A percentile compares a stretch with the other conserved stretches of the same genome.
Evolutionary conservation across 2,329 filamentous ascomycete genomes (phyloP).

Genomic region (Trichoderma sp.): DNA sequence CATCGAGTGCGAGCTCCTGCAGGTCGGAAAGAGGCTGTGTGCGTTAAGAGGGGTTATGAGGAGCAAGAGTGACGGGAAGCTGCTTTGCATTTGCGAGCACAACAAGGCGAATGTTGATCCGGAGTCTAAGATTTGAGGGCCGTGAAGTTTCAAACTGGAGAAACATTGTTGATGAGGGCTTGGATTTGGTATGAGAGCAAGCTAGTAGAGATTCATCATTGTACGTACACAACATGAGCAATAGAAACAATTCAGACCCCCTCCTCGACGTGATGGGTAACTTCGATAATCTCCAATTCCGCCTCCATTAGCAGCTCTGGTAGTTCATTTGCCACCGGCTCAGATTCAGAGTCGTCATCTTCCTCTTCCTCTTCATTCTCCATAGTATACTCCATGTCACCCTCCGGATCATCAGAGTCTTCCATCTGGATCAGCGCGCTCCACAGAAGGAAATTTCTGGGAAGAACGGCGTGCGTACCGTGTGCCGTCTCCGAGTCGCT

Average conservation of each 20-base stretch:
- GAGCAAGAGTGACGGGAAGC: constrained; percentile 47
- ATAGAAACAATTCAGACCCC: neutral
- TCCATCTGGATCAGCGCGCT: constrained; percentile 26
- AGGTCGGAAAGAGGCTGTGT: constrained; percentile 53
- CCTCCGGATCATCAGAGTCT: constrained; percentile 26
- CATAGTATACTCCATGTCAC: constrained; percentile 28
- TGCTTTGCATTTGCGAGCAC: constrained; percentile 61
- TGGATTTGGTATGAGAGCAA: neutral
- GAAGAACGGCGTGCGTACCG: constrained; percentile 25
- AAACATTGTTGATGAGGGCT: neutral
- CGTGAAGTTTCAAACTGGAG: neutral
- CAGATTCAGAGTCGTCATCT: constrained; percentile 28
- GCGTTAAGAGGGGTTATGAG: constrained; percentile 54
- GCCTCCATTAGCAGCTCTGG: constrained; percentile 27
- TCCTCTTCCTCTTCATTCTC: constrained; percentile 32
- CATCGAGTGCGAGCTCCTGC: constrained; percentile 56
- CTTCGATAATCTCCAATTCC: constrained; percentile 23
- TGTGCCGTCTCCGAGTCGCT: constrained; percentile 42
- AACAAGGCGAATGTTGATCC: constrained; percentile 61
- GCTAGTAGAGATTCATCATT: neutral
- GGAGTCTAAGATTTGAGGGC: constrained; percentile 30
- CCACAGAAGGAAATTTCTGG: constrained; percentile 32
- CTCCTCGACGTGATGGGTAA: constrained; percentile 19
- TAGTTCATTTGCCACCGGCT: constrained; percentile 27
- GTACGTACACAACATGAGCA: neutral